These are phyloP conservation scores for Verbena officinalis DNA, from an alignment of 257 asterid genomes.

Conservation along the genomic window DNA sequence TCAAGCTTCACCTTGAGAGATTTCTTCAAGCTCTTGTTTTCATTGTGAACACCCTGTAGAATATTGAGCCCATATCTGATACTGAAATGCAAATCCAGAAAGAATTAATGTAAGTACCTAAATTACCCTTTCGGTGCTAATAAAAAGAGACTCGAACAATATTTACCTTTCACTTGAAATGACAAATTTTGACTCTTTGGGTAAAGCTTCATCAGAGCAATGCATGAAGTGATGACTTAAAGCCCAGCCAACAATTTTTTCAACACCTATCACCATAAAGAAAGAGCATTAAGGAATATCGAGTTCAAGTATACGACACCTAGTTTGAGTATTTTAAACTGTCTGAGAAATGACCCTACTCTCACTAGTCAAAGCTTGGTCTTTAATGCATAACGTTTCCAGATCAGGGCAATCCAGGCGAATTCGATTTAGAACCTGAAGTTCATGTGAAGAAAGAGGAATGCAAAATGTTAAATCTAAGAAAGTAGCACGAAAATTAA, in stretches of 20 bases:
- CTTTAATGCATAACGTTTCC: slow-evolving; percentile 65
- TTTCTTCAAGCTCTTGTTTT: slow-evolving; percentile 58
- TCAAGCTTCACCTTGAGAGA: slow-evolving; percentile 62
- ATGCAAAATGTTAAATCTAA: slow-evolving; percentile 7
- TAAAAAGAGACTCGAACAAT: neutral
- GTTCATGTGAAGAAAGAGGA: slow-evolving; percentile 12
- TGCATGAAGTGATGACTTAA: slow-evolving; percentile 75
- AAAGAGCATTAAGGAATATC: slow-evolving; percentile 24
- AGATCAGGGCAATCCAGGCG: slow-evolving; percentile 64
- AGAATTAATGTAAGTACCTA: slow-evolving; percentile 14
- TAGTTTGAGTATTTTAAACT: slow-evolving; percentile 23
- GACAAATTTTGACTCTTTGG: slow-evolving; percentile 40
- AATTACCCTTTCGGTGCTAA: neutral
- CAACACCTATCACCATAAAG: slow-evolving; percentile 50
- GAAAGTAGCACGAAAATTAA: neutral
- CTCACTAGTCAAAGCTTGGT: slow-evolving; percentile 68
- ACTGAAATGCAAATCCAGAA: slow-evolving; percentile 45
- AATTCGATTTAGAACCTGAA: slow-evolving; percentile 57
- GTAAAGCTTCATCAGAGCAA: slow-evolving; percentile 37
- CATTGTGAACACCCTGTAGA: slow-evolving; percentile 61
- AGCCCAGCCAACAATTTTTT: slow-evolving; percentile 80
- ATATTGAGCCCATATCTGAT: slow-evolving; percentile 63
- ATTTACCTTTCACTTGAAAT: slow-evolving; percentile 61
- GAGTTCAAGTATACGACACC: slow-evolving; percentile 9
- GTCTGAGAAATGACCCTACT: slow-evolving; percentile 46